A percentile compares a stretch with the other conserved stretches of the same genome.
Evolutionary conservation across 2,329 filamentous ascomycete genomes (phyloP).

Genomic region (Cyphellophora attinorum): DNA sequence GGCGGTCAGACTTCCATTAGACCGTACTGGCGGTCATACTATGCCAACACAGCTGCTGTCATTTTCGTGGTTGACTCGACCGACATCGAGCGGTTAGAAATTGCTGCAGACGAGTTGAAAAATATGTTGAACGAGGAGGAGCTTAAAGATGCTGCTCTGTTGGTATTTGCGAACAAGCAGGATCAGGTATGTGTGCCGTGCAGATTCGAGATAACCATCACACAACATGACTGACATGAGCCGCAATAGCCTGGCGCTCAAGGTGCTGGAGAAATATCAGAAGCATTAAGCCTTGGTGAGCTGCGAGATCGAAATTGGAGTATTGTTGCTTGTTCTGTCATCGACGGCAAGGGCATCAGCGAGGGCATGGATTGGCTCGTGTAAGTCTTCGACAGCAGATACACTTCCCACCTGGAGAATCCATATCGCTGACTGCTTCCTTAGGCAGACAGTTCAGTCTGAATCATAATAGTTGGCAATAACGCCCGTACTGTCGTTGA

Average conservation of each 20-base stretch:
- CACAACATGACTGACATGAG: not conserved
- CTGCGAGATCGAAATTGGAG: conserved; percentile 97
- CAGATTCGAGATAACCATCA: no score
- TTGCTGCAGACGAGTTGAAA: conserved; percentile 81
- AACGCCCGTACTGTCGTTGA: no score
- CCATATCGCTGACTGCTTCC: no score
- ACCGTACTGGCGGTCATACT: conserved; percentile 99
- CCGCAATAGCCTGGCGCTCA: conserved; percentile 76
- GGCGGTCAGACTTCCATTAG: conserved; percentile 97
- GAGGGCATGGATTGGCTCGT: conserved; percentile 97
- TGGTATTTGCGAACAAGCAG: conserved; percentile 99
- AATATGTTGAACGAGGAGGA: conserved; percentile 98
- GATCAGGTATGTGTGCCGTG: conserved; percentile 38
- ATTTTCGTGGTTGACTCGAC: conserved; percentile 98
- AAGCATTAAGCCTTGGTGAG: conserved; percentile 81
- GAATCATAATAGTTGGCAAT: no score
- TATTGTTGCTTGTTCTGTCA: conserved; percentile 93
- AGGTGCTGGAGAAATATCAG: conserved; percentile 91
- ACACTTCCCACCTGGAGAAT: not conserved
- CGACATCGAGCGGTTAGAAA: conserved; percentile 89
- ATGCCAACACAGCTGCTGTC: conserved; percentile 94
- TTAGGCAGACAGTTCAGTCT: conserved; percentile 16
- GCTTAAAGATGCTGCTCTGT: conserved; percentile 77
- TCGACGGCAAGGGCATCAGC: conserved; percentile 86
- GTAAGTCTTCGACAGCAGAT: conserved; percentile 7